phyloP scores from a whole-genome alignment of 2,329 filamentous ascomycete genomes.

The Phyllosticta ampelicida region DNA sequence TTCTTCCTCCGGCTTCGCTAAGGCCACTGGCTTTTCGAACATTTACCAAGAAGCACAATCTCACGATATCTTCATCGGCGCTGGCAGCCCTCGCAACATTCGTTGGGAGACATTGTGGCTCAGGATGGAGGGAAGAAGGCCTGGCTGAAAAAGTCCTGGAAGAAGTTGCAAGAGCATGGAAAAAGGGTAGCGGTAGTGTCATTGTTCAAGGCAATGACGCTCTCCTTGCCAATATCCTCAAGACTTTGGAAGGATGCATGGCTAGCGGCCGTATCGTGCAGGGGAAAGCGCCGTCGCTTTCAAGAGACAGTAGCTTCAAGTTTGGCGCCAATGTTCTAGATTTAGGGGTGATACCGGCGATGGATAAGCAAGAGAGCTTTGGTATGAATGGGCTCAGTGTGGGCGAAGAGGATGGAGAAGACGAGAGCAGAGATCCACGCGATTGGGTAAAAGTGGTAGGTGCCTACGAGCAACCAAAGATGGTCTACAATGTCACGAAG shows the following conservation, averaged over 20 bases:
- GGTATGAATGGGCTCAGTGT: slow-evolving; percentile 40
- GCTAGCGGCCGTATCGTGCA: slow-evolving; percentile 62
- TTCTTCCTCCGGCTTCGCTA: slow-evolving; percentile 76
- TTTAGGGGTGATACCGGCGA: slow-evolving; percentile 26
- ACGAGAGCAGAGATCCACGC: slow-evolving; percentile 55
- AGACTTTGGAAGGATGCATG: slow-evolving; percentile 78
- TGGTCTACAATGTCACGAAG: slow-evolving; percentile 66
- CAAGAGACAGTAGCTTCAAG: slow-evolving; percentile 53
- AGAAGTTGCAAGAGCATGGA: slow-evolving; percentile 86
- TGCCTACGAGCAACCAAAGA: slow-evolving; percentile 75
- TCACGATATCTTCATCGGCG: slow-evolving; percentile 81
- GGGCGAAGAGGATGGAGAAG: slow-evolving; percentile 47
- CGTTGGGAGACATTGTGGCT: slow-evolving; percentile 86
- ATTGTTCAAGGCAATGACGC: slow-evolving; percentile 74
- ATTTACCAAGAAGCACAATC: slow-evolving; percentile 94
- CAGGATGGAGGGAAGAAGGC: slow-evolving; percentile 92
- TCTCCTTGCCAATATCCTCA: slow-evolving; percentile 67
- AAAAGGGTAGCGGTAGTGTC: slow-evolving; percentile 74
- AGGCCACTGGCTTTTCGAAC: slow-evolving; percentile 87
- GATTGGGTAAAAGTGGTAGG: slow-evolving; percentile 75
- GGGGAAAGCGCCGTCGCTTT: slow-evolving; percentile 40
- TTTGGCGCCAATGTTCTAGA: slow-evolving; percentile 38
- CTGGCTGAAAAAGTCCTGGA: slow-evolving; percentile 86
- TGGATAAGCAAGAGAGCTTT: slow-evolving; percentile 58
- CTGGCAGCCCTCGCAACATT: slow-evolving; percentile 78